Base-by-base conservation (phyloP, 2,329 filamentous ascomycete species). In the Ascochyta rabiei region DNA sequence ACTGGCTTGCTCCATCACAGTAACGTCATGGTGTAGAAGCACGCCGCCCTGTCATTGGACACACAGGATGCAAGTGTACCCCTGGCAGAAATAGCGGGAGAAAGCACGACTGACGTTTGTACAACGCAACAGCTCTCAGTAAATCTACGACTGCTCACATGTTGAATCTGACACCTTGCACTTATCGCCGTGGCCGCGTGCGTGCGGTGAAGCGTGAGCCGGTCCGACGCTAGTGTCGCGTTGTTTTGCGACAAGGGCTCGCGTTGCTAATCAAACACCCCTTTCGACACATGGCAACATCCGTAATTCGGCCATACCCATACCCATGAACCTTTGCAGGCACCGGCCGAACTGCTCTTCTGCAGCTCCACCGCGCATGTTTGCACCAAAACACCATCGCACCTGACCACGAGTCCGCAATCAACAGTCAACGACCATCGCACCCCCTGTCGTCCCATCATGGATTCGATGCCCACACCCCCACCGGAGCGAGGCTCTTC, bases 401-500 rank as follows among this genome's bases (percentile, higher is more conserved):
- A 46, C 21, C 37, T 56, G 48, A 55, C 53, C 34, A 19, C 38
- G 44, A 56, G 56, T 57, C 55, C 54, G 53, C 34, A 57, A 51
- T 28, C 51, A 62, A 54, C 53, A 48, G 21, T 56, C 56, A 35
- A 42, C 26, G 45, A 19, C 35, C 53, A 34, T 49, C 49, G 41
- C 41, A 30, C 38, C 42, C 39, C 60, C 53, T 64, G 46, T 56
- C 57, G 47, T 61, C 54, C 48, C 59, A 63, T 48, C 47, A 70
- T 70, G 69, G 69, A 71, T 53, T 56, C 62, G 49, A 58, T 65
- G 34, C 59, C 71, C 53, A 70, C 82, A 81, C 66, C 79, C 56
- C 67, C 70, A 42, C 63, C 80, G 63, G 80, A 70, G 52, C 72
- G 72, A 55, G 57, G 62, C 49, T 57, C 59, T 16, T 89, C 88